A percentile compares a stretch with the other conserved stretches of the same genome.
Evolutionary conservation across 2,329 filamentous ascomycete species (phyloP).

Genomic region (Erysiphe pulchra): DNA sequence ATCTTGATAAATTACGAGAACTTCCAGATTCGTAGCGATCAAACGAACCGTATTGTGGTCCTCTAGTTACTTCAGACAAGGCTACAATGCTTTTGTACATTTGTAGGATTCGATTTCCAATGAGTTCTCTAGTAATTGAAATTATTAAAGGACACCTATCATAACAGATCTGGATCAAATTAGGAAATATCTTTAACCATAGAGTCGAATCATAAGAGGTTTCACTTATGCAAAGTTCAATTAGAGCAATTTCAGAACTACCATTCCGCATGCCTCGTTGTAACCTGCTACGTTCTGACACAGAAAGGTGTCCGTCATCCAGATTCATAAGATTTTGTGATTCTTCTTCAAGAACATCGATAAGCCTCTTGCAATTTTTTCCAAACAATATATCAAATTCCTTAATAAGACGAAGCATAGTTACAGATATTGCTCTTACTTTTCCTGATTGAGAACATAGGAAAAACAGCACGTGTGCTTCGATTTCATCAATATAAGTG

Average conservation of each 20-base stretch:
- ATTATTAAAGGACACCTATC: slow-evolving; percentile 82
- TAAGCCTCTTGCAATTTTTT: slow-evolving; percentile 49
- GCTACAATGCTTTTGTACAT: slow-evolving; percentile 70
- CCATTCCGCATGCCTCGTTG: slow-evolving; percentile 73
- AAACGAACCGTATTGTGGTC: slow-evolving; percentile 31
- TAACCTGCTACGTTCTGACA: slow-evolving; percentile 76
- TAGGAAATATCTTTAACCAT: slow-evolving; percentile 97
- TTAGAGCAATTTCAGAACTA: slow-evolving; percentile 60
- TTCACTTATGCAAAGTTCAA: slow-evolving; percentile 88
- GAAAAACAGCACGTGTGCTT: slow-evolving; percentile 92
- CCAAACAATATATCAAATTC: slow-evolving; percentile 82
- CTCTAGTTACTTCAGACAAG: slow-evolving; percentile 47
- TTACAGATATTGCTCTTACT: slow-evolving; percentile 76
- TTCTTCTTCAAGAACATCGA: slow-evolving; percentile 76
- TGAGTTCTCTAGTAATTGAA: slow-evolving; percentile 68
- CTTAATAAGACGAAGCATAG: slow-evolving; percentile 69
- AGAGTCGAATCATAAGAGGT: slow-evolving; percentile 81
- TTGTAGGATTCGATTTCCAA: slow-evolving; percentile 76
- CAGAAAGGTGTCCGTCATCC: slow-evolving; percentile 71
- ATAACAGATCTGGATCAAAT: slow-evolving; percentile 71
- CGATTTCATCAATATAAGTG: slow-evolving; percentile 87
- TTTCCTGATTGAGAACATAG: slow-evolving; percentile 82
- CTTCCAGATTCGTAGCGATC: slow-evolving; percentile 24
- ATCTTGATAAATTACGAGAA: slow-evolving; percentile 19
- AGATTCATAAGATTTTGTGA: slow-evolving; percentile 74